phyloP scores from a whole-genome alignment of 495 filamentous ascomycete genomes.

The Penicillium desertorum region DNA sequence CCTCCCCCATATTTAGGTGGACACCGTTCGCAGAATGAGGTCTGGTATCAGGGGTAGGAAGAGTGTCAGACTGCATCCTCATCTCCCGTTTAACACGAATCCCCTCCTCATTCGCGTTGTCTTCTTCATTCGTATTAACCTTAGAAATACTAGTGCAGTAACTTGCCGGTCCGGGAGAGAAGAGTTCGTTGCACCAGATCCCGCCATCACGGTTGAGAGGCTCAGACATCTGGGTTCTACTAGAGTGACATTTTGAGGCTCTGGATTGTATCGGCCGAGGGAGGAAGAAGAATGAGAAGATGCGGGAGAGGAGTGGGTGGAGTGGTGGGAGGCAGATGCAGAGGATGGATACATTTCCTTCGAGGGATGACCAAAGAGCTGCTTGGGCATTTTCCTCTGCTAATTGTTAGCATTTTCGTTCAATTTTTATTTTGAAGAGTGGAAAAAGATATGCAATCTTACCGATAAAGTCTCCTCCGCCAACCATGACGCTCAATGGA shows the following conservation, averaged over 20 bases:
- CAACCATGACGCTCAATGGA: slow-evolving; percentile 22
- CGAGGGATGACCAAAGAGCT: slow-evolving; percentile 74
- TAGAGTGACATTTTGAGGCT: slow-evolving; percentile 17
- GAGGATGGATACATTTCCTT: slow-evolving; percentile 78
- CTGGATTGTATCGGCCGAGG: slow-evolving; percentile 20
- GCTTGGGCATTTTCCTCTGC: slow-evolving; percentile 46
- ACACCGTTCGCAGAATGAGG: not conserved
- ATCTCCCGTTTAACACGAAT: slow-evolving; percentile 40
- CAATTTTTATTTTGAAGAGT: not conserved
- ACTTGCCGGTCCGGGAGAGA: slow-evolving; percentile 15
- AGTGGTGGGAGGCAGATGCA: slow-evolving; percentile 81
- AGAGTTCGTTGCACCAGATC: slow-evolving; percentile 25
- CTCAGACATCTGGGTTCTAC: slow-evolving; percentile 12
- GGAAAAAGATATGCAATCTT: not conserved
- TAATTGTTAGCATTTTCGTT: slow-evolving; percentile 6
- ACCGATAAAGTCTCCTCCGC: slow-evolving; percentile 26
- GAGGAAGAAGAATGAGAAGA: slow-evolving; percentile 55
- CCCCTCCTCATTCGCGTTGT: slow-evolving; percentile 13
- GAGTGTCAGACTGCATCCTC: slow-evolving; percentile 23
- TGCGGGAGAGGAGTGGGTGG: slow-evolving; percentile 72
- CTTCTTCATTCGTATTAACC: slow-evolving; percentile 10
- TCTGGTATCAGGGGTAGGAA: not conserved
- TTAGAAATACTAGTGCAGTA: slow-evolving; percentile 34
- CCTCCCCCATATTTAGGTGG: slow-evolving; percentile 12
- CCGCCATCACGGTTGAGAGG: slow-evolving; percentile 17